These are phyloP conservation scores for Phytophthora tubulina DNA, from an alignment of 352 stramenopile genomes.

Conservation along the genomic window DNA sequence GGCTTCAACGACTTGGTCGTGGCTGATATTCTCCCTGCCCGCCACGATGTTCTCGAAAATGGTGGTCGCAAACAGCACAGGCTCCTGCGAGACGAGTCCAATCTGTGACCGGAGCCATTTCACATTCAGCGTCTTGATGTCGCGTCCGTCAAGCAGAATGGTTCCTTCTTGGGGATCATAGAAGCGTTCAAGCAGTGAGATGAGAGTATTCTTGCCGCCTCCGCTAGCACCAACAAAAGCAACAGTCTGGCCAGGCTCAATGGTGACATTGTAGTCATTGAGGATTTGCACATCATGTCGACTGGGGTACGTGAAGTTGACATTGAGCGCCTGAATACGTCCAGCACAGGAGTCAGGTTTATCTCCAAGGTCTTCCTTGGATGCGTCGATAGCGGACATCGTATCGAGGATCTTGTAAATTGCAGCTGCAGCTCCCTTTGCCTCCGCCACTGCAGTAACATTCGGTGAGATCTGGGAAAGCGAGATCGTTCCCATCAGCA, in stretches of 20 bases:
- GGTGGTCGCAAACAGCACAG: conserved; percentile 88
- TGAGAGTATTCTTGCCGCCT: conserved; percentile 55
- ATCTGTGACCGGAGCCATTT: conserved; percentile 75
- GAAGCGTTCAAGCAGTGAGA: conserved; percentile 80
- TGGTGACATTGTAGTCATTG: conserved; percentile 41
- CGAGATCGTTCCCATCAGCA: conserved; percentile 56
- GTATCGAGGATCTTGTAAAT: conserved; percentile 67
- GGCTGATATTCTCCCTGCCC: conserved; percentile 62
- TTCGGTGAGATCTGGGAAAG: conserved; percentile 65
- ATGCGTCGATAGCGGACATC: conserved; percentile 53
- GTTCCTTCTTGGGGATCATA: conserved; percentile 84
- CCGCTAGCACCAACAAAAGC: conserved; percentile 44
- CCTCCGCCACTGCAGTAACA: conserved; percentile 54
- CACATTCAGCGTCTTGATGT: conserved; percentile 84
- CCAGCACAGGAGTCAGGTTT: conserved; percentile 33
- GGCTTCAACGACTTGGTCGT: conserved; percentile 74
- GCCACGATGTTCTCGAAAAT: conserved; percentile 92
- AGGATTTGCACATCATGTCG: conserved; percentile 48
- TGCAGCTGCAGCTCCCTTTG: conserved; percentile 45
- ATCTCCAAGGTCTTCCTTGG: conserved; percentile 25
- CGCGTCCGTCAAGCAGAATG: conserved; percentile 82
- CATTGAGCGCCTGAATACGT: conserved; percentile 49
- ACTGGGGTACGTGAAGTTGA: conserved; percentile 81
- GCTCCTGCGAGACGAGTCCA: conserved; percentile 85
- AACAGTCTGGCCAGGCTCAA: conserved; percentile 42